phyloP scores from a whole-genome alignment of 2,329 filamentous ascomycete species.

The Fusarium camptoceras region DNA sequence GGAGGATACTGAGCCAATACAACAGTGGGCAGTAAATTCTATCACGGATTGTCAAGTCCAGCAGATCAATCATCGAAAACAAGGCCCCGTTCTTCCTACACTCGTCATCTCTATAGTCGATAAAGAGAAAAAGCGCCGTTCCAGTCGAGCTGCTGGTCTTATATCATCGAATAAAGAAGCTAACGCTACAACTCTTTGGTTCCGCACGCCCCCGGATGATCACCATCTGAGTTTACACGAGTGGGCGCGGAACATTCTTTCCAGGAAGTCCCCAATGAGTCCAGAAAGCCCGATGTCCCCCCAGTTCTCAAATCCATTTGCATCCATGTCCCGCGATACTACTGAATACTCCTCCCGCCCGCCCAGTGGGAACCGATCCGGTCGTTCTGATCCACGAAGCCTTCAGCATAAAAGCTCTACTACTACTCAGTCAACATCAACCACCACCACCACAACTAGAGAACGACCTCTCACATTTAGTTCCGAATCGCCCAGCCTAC shows the following conservation, averaged over 20 bases:
- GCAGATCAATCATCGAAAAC: conserved; percentile 70
- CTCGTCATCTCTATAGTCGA: conserved; percentile 69
- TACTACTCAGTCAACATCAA: conserved; percentile 61
- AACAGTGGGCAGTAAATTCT: conserved; percentile 64
- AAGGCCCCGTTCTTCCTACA: conserved; percentile 69
- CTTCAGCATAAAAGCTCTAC: conserved; percentile 63
- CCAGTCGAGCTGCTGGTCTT: conserved; percentile 70
- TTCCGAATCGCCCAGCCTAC: conserved; percentile 70
- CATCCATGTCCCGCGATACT: conserved; percentile 55
- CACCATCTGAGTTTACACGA: conserved; percentile 65
- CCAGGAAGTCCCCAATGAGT: conserved; percentile 58
- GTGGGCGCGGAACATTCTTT: conserved; percentile 67
- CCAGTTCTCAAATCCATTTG: conserved; percentile 66
- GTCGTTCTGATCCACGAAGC: conserved; percentile 48
- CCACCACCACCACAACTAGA: conserved; percentile 58
- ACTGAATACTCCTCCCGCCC: conserved; percentile 58
- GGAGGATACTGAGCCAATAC: conserved; percentile 65
- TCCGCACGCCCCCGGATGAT: conserved; percentile 66
- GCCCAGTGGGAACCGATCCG: conserved; percentile 56
- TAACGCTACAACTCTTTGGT: conserved; percentile 63
- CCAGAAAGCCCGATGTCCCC: conserved; percentile 67
- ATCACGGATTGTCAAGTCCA: conserved; percentile 70
- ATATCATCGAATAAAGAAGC: conserved; percentile 63
- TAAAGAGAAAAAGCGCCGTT: conserved; percentile 72
- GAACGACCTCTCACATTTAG: conserved; percentile 65